phyloP scores from a whole-genome alignment of 768 basidiomycete genomes.

The Auricularia heimuer region DNA sequence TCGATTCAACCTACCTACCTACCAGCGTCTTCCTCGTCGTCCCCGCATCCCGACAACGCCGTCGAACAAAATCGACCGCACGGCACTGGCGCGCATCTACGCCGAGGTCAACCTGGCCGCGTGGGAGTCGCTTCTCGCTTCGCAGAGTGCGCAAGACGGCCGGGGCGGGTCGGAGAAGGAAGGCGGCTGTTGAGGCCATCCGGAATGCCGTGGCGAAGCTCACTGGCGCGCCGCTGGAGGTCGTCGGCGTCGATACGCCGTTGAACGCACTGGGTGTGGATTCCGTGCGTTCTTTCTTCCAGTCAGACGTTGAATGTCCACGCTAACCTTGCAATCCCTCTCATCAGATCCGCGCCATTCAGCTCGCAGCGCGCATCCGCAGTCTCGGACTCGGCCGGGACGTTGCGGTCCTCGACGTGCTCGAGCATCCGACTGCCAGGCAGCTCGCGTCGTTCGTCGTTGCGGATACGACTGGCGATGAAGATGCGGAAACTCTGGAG shows the following conservation, averaged over 20 bases:
- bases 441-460: not conserved
- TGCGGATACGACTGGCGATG: not conserved
- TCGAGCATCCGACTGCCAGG: not conserved
- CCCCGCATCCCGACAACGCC: not conserved
- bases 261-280: not conserved
- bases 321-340: too few species aligned
- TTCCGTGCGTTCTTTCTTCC: not conserved
- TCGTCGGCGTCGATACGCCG: not conserved
- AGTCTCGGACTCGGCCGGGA: not conserved
- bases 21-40: not conserved
- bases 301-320: too few species aligned
- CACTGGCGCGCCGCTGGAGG: not conserved
- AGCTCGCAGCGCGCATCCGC: not conserved
- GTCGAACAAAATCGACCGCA: slow-evolving; percentile 1
- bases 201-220: not conserved
- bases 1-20: too few species aligned
- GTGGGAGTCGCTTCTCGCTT: not conserved
- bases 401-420: not conserved
- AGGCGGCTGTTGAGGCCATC: not conserved
- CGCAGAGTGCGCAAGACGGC: not conserved
- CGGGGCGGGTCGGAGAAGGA: too few species aligned
- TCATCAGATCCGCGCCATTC: not conserved
- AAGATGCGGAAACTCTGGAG: not conserved
- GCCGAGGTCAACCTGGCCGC: not conserved
- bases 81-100: not conserved